Base-by-base conservation (phyloP, 129 eudicot genomes). In the Centella asiatica region DNA sequence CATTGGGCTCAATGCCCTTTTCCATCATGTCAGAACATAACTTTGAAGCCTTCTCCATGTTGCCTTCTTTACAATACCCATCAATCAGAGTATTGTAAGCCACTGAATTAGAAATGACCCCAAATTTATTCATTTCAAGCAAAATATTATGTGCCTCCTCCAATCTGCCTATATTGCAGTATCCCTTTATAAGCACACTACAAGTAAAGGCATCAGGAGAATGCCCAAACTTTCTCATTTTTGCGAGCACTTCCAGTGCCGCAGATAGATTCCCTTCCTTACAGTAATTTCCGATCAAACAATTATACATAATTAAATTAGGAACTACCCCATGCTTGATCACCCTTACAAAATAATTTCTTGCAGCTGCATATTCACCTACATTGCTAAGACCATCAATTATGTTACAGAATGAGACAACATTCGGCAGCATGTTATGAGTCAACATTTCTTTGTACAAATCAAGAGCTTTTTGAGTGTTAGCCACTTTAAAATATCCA, bases 21-120 rank as follows among this genome's bases (percentile, higher is more conserved):
- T 60, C 81, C 56, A 62, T 71, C 98, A 92, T 92, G 52, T 73
- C 76, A 55, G 84, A 82, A 80, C 95, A 81, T 22, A 92, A n/a
- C 63, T 73, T 75, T 52, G 80, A 34, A 69, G 94, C 94, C 76
- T 79, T 84, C 49, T 62, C 83, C 86, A 87, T 79, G 49, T 68
- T 69, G 25, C 90, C 86, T 9, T 56, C 68, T 74, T 73, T 84
- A 15, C 88, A 74, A 25, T 79, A 72, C 37, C 94, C 85, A 26
- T 81, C 76, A 17, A 92, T 82, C 52, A 92, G 63, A 2, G 94
- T 76, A 66, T 87, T 84, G 67, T 87, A 84, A 9, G 85, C 79
- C 44, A 80, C 83, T 11, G 80, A 68, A 77, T 84, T 84, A 14
- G 75, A 72, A 32, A 13, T 0, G 4, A 90, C 48, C 32, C 87